A percentile compares a stretch with the other conserved stretches of the same genome.
These are phyloP conservation scores for Parathielavia appendiculata DNA, from an alignment of 495 filamentous ascomycete species.

Conservation along the genomic window DNA sequence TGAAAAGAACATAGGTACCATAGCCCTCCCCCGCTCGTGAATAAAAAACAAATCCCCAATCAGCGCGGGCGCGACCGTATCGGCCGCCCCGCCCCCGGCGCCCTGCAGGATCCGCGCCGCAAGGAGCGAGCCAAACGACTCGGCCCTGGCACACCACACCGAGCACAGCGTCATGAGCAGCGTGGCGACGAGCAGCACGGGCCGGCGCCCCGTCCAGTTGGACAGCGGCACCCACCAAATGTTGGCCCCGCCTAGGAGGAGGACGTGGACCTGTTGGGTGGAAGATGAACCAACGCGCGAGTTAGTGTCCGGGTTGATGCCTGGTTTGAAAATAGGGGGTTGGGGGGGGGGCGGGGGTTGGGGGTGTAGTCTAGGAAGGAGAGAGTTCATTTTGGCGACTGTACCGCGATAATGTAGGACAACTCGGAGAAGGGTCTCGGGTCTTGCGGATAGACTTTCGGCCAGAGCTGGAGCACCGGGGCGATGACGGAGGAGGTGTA, in stretches of 20 bases:
- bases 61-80: not conserved
- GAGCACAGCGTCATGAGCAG: constrained; percentile 7
- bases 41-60: constrained; percentile 8
- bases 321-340: too few species aligned
- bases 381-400: too few species aligned
- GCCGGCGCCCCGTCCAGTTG: constrained; percentile 8
- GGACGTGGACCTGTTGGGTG: not conserved
- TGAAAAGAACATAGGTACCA: not conserved
- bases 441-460: not conserved
- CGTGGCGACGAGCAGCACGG: constrained; percentile 2
- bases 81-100: not conserved
- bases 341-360: too few species aligned
- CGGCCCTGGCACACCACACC: not conserved
- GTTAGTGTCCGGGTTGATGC: too few species aligned
- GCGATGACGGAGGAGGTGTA: constrained; percentile 1
- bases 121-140: not conserved
- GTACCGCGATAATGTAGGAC: constrained; percentile 3
- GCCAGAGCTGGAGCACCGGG: constrained; percentile 4
- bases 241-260: constrained; percentile 1
- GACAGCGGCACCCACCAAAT: constrained; percentile 11
- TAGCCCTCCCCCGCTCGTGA: constrained; percentile 6
- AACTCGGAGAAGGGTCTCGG: constrained; percentile 1
- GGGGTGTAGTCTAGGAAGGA: too few species aligned
- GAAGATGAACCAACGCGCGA: too few species aligned
- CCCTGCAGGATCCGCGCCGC: not conserved